Base-by-base conservation (phyloP, 2,329 filamentous ascomycete species). In the Dactylonectria estremocensis region DNA sequence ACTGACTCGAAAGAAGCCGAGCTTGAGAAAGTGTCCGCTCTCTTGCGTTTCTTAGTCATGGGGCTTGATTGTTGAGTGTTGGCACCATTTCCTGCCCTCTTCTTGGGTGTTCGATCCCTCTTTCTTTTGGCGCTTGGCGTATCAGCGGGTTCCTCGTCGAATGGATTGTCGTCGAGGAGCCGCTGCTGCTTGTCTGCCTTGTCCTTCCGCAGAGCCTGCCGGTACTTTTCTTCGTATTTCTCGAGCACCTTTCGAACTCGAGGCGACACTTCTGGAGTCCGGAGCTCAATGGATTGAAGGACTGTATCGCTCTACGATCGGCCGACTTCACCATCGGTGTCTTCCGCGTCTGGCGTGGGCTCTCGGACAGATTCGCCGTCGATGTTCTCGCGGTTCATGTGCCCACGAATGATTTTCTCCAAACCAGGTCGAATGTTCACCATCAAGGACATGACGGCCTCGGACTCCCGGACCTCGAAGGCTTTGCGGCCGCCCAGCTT, bases 371-470 rank as follows among this genome's bases (percentile, higher is more conserved):
- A 22, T 16, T n/a, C 22, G 11, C 24, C n/a, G 45, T 22, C 8
- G 22, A 10, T 28, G 48, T 8, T 37, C 14, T 60, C 13, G 22
- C n/a, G 55, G 18, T n/a, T n/a, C 33, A 40, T 22, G 16, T 49
- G 22, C 1, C 66, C 20, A 1, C 14, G 24, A n/a, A 71, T 52
- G 0, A 45, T 31, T 0, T 31, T 31, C 24, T 46, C n/a, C 2
- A 75, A 22, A 1, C 24, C 16, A 1, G 65, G 68, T 11, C 59
- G 62, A 8, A 76, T 65, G 5, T 75, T 60, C 16, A 59, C 16
- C 2, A 70, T 50, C 6, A 72, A 37, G 0, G 73, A 73, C 45
- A 72, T 24, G 8, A 74, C 11, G 1, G 53, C 71, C 3, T 74
- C 72, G 0, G 62, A 63, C 49, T 75, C 62, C 3, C 14, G 31